Evolutionary conservation across 2,329 filamentous ascomycete species (phyloP).

Genomic region (Chalara sp.): DNA sequence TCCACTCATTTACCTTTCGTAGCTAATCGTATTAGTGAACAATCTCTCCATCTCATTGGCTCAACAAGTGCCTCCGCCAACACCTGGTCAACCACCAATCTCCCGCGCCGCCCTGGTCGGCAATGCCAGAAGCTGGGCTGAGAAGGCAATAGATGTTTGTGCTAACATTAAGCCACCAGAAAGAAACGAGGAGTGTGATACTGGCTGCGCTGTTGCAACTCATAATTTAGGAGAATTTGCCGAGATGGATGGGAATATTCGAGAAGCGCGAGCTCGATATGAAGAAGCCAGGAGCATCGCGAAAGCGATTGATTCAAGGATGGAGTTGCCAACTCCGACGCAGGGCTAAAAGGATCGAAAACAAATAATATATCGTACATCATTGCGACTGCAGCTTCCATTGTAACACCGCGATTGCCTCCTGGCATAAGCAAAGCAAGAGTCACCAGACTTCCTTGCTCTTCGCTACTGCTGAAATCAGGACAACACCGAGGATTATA

Average conservation of each 20-base stretch:
- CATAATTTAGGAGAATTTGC: constrained; percentile 83
- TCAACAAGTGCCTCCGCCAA: constrained; percentile 34
- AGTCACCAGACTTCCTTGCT: too few species aligned
- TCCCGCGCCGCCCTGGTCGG: constrained; percentile 57
- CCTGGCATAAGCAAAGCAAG: too few species aligned
- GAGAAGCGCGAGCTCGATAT: constrained; percentile 62
- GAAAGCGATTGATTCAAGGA: constrained; percentile 43
- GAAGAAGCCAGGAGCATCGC: constrained; percentile 60
- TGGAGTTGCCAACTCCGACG: constrained; percentile 45
- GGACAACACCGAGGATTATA: too few species aligned
- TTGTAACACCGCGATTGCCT: too few species aligned
- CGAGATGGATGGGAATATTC: constrained; percentile 60
- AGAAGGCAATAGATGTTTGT: constrained; percentile 65
- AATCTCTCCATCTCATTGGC: constrained; percentile 70
- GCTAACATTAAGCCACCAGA: constrained; percentile 57
- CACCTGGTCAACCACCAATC: constrained; percentile 31
- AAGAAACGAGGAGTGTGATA: constrained; percentile 72
- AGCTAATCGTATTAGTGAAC: constrained; percentile 52
- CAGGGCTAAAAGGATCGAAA: constrained; percentile 35
- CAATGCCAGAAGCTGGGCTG: constrained; percentile 71
- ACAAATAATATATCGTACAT: not conserved
- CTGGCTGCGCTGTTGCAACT: constrained; percentile 75
- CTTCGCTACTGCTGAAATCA: too few species aligned
- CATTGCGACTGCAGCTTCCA: too few species aligned
- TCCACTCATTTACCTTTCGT: not conserved